A percentile compares a stretch with the other conserved stretches of the same genome.
These are phyloP conservation scores for Dothistroma septosporum DNA, from an alignment of 2,329 filamentous ascomycete genomes.

Conservation along the genomic window DNA sequence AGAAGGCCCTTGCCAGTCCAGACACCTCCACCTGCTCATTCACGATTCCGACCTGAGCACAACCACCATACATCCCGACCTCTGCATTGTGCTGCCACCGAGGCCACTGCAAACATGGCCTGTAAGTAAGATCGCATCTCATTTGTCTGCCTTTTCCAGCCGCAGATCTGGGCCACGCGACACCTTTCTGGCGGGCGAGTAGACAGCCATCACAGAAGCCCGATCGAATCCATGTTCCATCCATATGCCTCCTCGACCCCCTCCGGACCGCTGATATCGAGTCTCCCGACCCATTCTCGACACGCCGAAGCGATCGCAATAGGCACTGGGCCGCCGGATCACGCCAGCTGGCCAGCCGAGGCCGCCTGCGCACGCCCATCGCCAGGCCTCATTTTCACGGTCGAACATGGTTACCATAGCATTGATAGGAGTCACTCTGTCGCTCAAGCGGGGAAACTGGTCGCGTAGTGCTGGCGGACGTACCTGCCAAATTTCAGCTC, in stretches of 20 bases:
- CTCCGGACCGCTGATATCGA: conserved; percentile 22
- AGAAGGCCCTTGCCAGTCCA: background rate
- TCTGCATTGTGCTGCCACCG: conserved; percentile 18
- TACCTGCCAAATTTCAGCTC: conserved; percentile 32
- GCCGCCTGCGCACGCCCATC: conserved; percentile 21
- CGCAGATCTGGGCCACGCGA: conserved; percentile 10
- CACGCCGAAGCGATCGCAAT: conserved; percentile 16
- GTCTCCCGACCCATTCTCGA: conserved; percentile 6
- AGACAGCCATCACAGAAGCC: conserved; percentile 26
- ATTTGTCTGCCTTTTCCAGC: conserved; percentile 27
- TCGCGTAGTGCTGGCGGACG: conserved; percentile 39
- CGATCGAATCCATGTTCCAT: conserved; percentile 29
- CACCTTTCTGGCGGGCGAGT: conserved; percentile 18
- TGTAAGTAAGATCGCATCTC: conserved; percentile 49
- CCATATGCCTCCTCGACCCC: conserved; percentile 13
- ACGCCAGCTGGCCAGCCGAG: conserved; percentile 21
- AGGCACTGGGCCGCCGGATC: conserved; percentile 16
- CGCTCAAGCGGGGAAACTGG: conserved; percentile 37
- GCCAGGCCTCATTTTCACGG: conserved; percentile 34
- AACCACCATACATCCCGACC: conserved; percentile 12
- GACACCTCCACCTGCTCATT: conserved; percentile 1
- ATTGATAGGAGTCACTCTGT: conserved; percentile 24
- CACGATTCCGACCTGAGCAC: conserved; percentile 6
- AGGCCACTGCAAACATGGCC: conserved; percentile 50
- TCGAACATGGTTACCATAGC: conserved; percentile 37